Conservation (phyloP, 2,329 filamentous ascomycete species). For the Ophiostoma sp. region DNA sequence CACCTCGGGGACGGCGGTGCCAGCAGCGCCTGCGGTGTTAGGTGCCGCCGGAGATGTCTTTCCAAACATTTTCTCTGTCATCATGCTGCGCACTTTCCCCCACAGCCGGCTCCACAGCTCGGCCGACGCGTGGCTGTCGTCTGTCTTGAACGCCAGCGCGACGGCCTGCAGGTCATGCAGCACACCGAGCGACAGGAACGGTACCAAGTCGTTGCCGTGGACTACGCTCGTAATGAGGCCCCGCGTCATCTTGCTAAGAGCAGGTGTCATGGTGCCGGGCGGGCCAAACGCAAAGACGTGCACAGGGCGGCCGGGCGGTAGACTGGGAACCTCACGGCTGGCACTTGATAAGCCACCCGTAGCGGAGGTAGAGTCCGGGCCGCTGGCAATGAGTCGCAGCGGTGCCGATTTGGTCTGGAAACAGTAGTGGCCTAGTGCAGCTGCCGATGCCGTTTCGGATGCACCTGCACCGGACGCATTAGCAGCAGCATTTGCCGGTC, state of each 20-base stretch:
- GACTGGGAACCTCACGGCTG: slow-evolving; percentile 36
- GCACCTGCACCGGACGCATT: neutral
- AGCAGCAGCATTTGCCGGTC: slow-evolving; percentile 44
- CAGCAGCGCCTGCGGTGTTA: slow-evolving; percentile 39
- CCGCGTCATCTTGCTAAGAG: slow-evolving; percentile 67
- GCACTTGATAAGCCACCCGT: neutral
- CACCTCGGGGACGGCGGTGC: slow-evolving; percentile 32
- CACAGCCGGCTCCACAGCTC: slow-evolving; percentile 68
- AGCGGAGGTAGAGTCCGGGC: neutral
- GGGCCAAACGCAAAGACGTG: slow-evolving; percentile 80
- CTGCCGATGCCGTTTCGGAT: slow-evolving; percentile 33
- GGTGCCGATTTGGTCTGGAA: slow-evolving; percentile 58
- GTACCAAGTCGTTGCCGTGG: slow-evolving; percentile 72
- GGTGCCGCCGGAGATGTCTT: slow-evolving; percentile 33
- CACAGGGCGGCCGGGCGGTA: slow-evolving; percentile 68
- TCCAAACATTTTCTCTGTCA: slow-evolving; percentile 59
- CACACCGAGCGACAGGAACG: slow-evolving; percentile 70
- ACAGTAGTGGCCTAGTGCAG: slow-evolving; percentile 37
- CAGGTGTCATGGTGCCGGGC: slow-evolving; percentile 69
- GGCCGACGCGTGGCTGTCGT: slow-evolving; percentile 65
- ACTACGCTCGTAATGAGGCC: slow-evolving; percentile 74
- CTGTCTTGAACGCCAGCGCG: slow-evolving; percentile 70
- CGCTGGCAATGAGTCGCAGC: slow-evolving; percentile 42
- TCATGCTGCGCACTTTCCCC: slow-evolving; percentile 41
- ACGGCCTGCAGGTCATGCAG: slow-evolving; percentile 74